phyloP scores from a whole-genome alignment of 805 yeast species.

The Candida koratica region DNA sequence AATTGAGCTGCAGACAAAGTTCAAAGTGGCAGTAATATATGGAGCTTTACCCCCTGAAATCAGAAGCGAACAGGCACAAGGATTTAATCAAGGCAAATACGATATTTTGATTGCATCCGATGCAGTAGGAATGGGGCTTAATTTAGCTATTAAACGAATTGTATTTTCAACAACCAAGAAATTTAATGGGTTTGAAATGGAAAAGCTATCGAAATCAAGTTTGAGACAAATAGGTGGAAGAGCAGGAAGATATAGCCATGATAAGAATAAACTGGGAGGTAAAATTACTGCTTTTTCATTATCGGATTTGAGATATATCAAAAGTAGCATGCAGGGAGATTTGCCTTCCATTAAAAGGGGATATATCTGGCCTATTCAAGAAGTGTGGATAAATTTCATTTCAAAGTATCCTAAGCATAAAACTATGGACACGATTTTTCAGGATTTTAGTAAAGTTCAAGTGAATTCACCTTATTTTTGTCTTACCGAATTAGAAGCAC shows the following conservation, averaged over 20 bases:
- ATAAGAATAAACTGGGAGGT: constrained; percentile 37
- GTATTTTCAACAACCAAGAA: constrained; percentile 67
- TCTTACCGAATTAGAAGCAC: constrained; percentile 11
- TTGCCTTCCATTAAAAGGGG: constrained; percentile 56
- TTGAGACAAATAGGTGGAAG: constrained; percentile 94
- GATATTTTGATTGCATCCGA: constrained; percentile 92
- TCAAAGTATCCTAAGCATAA: constrained; percentile 49
- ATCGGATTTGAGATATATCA: constrained; percentile 44
- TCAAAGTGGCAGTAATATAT: constrained; percentile 82
- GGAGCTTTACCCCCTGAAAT: constrained; percentile 97
- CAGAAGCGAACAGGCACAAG: constrained; percentile 74
- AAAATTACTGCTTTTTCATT: constrained; percentile 51
- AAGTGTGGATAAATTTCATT: constrained; percentile 62
- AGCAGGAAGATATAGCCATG: constrained; percentile 72
- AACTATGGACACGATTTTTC: constrained; percentile 8
- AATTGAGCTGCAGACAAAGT: constrained; percentile 60
- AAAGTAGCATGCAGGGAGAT: constrained; percentile 46
- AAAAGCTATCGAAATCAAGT: constrained; percentile 55
- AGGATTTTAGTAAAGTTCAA: constrained; percentile 5
- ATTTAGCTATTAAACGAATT: constrained; percentile 75
- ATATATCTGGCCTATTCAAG: constrained; percentile 74
- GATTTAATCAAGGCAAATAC: constrained; percentile 73
- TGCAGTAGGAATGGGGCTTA: constrained; percentile 97
- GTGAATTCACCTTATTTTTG: constrained; percentile 10
- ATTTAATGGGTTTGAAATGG: constrained; percentile 58